phyloP scores from a whole-genome alignment of 2,329 filamentous ascomycete species.

The Aspergillus floridensis region DNA sequence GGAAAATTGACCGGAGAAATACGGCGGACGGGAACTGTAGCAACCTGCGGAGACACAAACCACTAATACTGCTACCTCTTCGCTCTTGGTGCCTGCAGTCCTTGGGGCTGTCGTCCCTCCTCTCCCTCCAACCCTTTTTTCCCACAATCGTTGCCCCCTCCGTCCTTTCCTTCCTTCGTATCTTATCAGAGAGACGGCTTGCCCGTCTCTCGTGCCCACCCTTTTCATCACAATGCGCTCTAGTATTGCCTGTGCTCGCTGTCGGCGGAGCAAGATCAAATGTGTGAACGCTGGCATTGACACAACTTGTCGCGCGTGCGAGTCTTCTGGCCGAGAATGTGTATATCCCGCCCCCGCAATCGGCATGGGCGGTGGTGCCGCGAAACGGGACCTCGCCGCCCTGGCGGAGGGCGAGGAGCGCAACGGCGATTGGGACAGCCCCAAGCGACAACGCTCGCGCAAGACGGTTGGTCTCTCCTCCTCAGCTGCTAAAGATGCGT shows the following conservation, averaged over 20 bases:
- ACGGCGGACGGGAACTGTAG: constrained; percentile 17
- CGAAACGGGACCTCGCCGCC: constrained; percentile 39
- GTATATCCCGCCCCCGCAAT: constrained; percentile 59
- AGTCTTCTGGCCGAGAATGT: constrained; percentile 69
- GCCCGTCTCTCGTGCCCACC: constrained; percentile 16
- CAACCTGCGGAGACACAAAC: constrained; percentile 6
- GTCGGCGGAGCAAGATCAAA: constrained; percentile 80
- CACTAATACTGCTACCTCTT: neutral
- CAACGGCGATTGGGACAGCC: constrained; percentile 43
- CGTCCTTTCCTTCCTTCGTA: neutral
- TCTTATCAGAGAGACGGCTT: constrained; percentile 16
- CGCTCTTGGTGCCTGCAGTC: constrained; percentile 13
- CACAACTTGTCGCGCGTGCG: constrained; percentile 71
- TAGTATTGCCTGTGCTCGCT: constrained; percentile 74
- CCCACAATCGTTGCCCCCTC: neutral
- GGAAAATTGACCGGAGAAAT: constrained; percentile 24
- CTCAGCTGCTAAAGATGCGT: constrained; percentile 29
- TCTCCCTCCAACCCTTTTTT: constrained; percentile 1
- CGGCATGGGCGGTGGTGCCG: constrained; percentile 30
- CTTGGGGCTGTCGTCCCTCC: constrained; percentile 11
- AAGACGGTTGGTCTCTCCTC: constrained; percentile 32
- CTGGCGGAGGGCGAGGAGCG: constrained; percentile 39
- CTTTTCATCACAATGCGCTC: constrained; percentile 58
- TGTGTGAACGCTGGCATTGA: constrained; percentile 75
- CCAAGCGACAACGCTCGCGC: constrained; percentile 41